phyloP scores from a whole-genome alignment of 139 green algal species.

The Nannochloris sp. region DNA sequence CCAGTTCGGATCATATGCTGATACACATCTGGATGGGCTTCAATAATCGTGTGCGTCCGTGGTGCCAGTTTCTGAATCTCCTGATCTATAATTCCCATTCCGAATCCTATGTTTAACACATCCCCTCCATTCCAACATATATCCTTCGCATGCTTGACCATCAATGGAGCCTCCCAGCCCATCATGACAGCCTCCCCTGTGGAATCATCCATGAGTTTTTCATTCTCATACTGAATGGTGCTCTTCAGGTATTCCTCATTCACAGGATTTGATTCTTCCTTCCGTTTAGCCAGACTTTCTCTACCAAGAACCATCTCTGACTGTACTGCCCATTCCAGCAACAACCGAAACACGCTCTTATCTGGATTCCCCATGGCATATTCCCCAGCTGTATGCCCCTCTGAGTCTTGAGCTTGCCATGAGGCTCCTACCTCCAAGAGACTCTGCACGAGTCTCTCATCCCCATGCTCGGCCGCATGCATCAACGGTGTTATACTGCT shows the following conservation, averaged over 20 bases:
- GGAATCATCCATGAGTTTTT: slow-evolving; percentile 60
- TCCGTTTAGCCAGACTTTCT: neutral
- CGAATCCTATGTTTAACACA: slow-evolving; percentile 95
- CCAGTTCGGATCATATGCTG: slow-evolving; percentile 55
- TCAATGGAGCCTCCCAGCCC: slow-evolving; percentile 88
- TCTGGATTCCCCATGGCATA: slow-evolving; percentile 19
- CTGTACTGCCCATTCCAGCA: slow-evolving; percentile 27
- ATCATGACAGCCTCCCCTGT: slow-evolving; percentile 94
- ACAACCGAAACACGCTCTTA: slow-evolving; percentile 9
- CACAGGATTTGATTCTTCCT: slow-evolving; percentile 14
- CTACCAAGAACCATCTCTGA: slow-evolving; percentile 25
- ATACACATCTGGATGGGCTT: slow-evolving; percentile 87
- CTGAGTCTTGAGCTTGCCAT: slow-evolving; percentile 20
- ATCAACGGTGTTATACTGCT: slow-evolving; percentile 31
- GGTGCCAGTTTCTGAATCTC: slow-evolving; percentile 47
- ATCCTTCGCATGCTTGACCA: slow-evolving; percentile 76
- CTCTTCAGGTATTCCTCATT: slow-evolving; percentile 20
- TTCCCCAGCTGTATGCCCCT: slow-evolving; percentile 24
- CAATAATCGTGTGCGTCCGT: slow-evolving; percentile 83
- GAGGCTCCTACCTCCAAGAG: slow-evolving; percentile 30
- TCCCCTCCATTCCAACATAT: slow-evolving; percentile 50
- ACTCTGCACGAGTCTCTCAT: slow-evolving; percentile 7
- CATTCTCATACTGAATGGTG: slow-evolving; percentile 20
- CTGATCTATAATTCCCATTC: slow-evolving; percentile 82
- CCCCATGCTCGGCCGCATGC: slow-evolving; percentile 23